Evolutionary conservation across 2,329 filamentous ascomycete genomes (phyloP).

Genomic region (Fusarium vanettenii): DNA sequence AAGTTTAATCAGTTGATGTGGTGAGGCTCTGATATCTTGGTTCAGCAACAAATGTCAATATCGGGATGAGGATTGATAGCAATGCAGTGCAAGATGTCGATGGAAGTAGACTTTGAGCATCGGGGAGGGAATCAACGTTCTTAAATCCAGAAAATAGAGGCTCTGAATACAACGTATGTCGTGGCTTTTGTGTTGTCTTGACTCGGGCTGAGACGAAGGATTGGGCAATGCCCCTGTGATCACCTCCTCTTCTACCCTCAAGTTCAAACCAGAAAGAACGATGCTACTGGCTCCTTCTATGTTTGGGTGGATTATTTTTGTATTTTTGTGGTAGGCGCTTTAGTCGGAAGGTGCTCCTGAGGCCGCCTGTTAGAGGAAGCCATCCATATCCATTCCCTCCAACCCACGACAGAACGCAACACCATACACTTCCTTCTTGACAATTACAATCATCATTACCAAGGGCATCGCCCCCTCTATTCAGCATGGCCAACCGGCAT

Average conservation of each 20-base stretch:
- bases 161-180: neutral
- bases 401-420: neutral
- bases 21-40: neutral
- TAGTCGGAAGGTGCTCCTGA: slow-evolving; percentile 1
- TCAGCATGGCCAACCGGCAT: slow-evolving; percentile 7
- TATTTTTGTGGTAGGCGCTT: slow-evolving; percentile 1
- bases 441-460: slow-evolving; percentile 10
- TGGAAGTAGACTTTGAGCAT: neutral
- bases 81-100: neutral
- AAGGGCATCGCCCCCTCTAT: slow-evolving; percentile 1
- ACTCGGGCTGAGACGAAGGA: slow-evolving; percentile 7
- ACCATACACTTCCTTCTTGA: slow-evolving; percentile 7
- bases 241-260: neutral
- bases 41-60: neutral
- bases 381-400: neutral
- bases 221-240: neutral
- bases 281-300: neutral
- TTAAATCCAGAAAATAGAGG: neutral
- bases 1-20: neutral
- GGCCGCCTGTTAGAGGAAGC: neutral
- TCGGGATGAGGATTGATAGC: neutral
- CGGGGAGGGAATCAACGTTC: neutral
- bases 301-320: neutral
- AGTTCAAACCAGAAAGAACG: neutral
- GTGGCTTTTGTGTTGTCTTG: slow-evolving; percentile 7